Percentiles rank a stretch among this genome's conserved stretches.
These are phyloP conservation scores for Haberlea rhodopensis DNA, from an alignment of 257 asterid genomes.

Conservation along the genomic window DNA sequence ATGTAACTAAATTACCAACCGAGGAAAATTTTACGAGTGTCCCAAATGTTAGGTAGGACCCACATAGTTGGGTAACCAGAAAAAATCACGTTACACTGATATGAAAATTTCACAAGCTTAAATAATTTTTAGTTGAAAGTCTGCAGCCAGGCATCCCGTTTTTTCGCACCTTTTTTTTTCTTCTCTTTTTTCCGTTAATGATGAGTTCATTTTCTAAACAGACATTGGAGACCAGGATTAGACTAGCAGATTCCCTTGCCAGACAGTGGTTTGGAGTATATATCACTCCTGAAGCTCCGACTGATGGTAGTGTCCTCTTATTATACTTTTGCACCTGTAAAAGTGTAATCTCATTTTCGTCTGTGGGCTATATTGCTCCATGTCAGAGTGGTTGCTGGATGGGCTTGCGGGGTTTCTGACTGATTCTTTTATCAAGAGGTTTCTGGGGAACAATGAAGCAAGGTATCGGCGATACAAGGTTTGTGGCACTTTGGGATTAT, in stretches of 20 bases:
- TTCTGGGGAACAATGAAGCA: slow-evolving; percentile 96
- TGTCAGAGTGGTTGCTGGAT: slow-evolving; percentile 94
- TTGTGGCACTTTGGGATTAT: slow-evolving; percentile 27
- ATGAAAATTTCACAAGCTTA: too few relatives aligned
- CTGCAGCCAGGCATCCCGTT: too few relatives aligned
- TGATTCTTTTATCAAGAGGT: slow-evolving; percentile 76
- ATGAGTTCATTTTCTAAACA: slow-evolving; percentile 44
- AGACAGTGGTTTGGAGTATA: slow-evolving; percentile 98
- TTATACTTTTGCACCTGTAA: slow-evolving; percentile 25
- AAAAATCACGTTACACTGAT: too few relatives aligned
- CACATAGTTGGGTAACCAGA: too few relatives aligned
- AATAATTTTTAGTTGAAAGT: too few relatives aligned
- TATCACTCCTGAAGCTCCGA: slow-evolving; percentile 82
- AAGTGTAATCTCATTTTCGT: slow-evolving; percentile 27
- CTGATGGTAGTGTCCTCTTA: slow-evolving; percentile 59
- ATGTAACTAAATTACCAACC: background rate
- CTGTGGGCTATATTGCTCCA: slow-evolving; percentile 30
- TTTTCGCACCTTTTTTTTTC: too few relatives aligned
- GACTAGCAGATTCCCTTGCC: slow-evolving; percentile 92
- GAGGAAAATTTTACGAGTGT: background rate
- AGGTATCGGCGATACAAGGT: slow-evolving; percentile 98
- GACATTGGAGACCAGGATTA: slow-evolving; percentile 92
- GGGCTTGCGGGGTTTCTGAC: slow-evolving; percentile 97
- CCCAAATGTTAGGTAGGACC: background rate
- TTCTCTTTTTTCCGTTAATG: slow-evolving; percentile 27